Percentiles rank a stretch among this genome's conserved stretches.
phyloP scores from a whole-genome alignment of 2,329 filamentous ascomycete genomes.

The Diaporthe ilicicola region DNA sequence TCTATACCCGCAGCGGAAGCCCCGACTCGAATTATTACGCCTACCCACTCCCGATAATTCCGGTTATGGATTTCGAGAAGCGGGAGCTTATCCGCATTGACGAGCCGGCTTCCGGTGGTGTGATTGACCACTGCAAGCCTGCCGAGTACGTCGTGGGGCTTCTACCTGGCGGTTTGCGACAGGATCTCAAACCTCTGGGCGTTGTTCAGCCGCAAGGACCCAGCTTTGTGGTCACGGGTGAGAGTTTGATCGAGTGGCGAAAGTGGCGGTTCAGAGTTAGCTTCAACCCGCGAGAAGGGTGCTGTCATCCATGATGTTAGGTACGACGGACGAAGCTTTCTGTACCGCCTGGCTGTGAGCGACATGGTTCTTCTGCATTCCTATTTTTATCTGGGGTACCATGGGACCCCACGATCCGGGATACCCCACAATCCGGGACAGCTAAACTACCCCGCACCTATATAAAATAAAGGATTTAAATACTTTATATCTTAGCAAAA shows the following conservation, averaged over 20 bases:
- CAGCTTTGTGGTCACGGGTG: constrained; percentile 54
- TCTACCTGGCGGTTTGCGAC: constrained; percentile 9
- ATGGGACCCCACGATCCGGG: too few relatives aligned
- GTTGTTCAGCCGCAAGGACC: constrained; percentile 70
- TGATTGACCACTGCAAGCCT: constrained; percentile 45
- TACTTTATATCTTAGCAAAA: too few relatives aligned
- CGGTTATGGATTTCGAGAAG: constrained; percentile 56
- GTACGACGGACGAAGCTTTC: constrained; percentile 68
- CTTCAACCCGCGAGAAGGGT: constrained; percentile 60
- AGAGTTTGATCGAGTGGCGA: constrained; percentile 35
- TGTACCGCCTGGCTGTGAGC: constrained; percentile 66
- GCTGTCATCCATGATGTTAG: constrained; percentile 63
- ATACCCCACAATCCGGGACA: too few relatives aligned
- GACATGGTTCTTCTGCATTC: too few relatives aligned
- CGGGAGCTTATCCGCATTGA: constrained; percentile 57
- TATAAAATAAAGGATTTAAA: too few relatives aligned
- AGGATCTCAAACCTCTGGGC: constrained; percentile 61
- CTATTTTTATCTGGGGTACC: too few relatives aligned
- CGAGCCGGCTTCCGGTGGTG: constrained; percentile 42
- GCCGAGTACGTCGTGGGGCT: constrained; percentile 58
- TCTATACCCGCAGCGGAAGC: background rate
- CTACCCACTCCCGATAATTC: constrained; percentile 57
- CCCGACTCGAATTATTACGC: constrained; percentile 67
- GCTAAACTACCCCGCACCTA: too few relatives aligned
- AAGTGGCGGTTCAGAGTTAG: constrained; percentile 55